These are phyloP conservation scores for Xerocomellus intermedius DNA, from an alignment of 768 basidiomycete genomes.

Conservation along the genomic window DNA sequence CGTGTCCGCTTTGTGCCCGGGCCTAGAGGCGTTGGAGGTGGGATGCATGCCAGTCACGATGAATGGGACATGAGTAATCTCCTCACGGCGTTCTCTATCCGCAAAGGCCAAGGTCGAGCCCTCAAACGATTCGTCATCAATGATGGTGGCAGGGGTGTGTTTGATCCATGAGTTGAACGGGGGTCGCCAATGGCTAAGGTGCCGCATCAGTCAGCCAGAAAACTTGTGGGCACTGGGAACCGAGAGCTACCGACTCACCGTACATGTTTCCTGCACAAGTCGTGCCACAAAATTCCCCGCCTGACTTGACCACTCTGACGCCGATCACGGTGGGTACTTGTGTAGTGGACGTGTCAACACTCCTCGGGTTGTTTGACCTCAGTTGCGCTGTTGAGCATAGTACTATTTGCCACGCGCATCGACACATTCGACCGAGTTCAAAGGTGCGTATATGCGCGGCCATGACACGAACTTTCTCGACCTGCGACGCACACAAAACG, in stretches of 20 bases:
- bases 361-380: conserved; percentile 60
- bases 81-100: not conserved
- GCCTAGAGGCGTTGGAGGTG: not conserved
- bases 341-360: conserved; percentile 38
- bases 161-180: no score
- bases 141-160: no score
- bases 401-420: conserved; percentile 64
- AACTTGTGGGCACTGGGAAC: no score
- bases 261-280: no score
- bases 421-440: conserved; percentile 72
- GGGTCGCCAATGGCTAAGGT: no score
- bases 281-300: no score
- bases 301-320: no score
- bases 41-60: not conserved
- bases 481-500: conserved; percentile 40
- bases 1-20: not conserved
- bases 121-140: not conserved
- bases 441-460: conserved; percentile 44
- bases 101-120: not conserved
- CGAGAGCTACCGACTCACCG: no score
- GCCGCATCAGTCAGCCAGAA: no score
- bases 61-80: not conserved
- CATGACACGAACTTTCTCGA: not conserved
- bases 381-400: conserved; percentile 67
- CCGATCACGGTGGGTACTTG: no score